phyloP scores from a whole-genome alignment of 2,329 filamentous ascomycete genomes.

The Pseudogymnoascus sp. region DNA sequence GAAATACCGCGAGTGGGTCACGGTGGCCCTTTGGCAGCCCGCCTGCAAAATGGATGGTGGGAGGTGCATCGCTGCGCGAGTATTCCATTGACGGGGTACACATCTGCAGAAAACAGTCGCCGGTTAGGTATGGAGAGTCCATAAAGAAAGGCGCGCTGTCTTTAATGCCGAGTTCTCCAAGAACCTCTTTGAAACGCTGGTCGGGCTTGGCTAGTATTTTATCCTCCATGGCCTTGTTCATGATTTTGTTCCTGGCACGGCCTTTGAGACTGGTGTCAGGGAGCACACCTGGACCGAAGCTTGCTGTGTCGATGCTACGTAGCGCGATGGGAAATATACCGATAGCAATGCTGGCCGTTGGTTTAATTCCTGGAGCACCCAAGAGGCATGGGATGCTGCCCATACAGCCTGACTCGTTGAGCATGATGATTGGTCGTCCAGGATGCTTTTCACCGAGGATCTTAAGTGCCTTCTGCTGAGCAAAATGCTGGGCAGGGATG shows the following conservation, averaged over 20 bases:
- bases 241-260: constrained; percentile 28
- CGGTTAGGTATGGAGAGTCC: constrained; percentile 21
- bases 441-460: constrained; percentile 28
- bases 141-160: constrained; percentile 19
- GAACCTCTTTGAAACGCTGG: constrained; percentile 15
- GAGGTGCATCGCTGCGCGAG: constrained; percentile 30
- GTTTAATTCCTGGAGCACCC: constrained; percentile 34
- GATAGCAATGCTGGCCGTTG: constrained; percentile 34
- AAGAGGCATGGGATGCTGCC: constrained; percentile 33
- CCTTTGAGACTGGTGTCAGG: constrained; percentile 33
- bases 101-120: constrained; percentile 29
- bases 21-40: constrained; percentile 31
- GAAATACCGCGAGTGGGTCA: constrained; percentile 27
- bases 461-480: constrained; percentile 32
- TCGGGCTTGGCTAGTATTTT: constrained; percentile 11
- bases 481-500: constrained; percentile 29
- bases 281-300: constrained; percentile 34
- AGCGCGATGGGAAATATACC: constrained; percentile 33
- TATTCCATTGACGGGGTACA: constrained; percentile 33
- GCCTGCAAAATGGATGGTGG: constrained; percentile 38
- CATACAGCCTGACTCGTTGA: constrained; percentile 36
- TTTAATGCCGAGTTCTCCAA: constrained; percentile 28
- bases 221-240: constrained; percentile 22
- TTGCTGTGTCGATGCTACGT: constrained; percentile 33
- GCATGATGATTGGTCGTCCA: constrained; percentile 34